These are phyloP conservation scores for Limonium bicolor DNA, from an alignment of 148 eudicot species.

Conservation along the genomic window DNA sequence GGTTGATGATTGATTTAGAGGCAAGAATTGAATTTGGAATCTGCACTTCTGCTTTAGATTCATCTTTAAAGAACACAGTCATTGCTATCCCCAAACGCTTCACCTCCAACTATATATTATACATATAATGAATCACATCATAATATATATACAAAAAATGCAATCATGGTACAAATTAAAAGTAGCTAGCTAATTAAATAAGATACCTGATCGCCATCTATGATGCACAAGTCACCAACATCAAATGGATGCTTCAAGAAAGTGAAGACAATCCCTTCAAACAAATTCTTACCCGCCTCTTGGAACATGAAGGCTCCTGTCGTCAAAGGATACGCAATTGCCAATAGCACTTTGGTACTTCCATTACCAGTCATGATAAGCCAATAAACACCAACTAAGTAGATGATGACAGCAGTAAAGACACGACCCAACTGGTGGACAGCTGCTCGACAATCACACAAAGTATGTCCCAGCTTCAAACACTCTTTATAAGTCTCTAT, in stretches of 20 bases:
- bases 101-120: constrained; percentile 19
- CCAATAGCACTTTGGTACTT: constrained; percentile 25
- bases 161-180: background rate
- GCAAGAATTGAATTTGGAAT: constrained; percentile 21
- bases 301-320: constrained; percentile 27
- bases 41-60: constrained; percentile 14
- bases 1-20: constrained; percentile 19
- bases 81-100: constrained; percentile 23
- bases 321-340: constrained; percentile 23
- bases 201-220: constrained; percentile 25
- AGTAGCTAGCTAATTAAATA: background rate
- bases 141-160: background rate
- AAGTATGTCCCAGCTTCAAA: constrained; percentile 26
- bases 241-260: constrained; percentile 35
- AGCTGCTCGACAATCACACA: constrained; percentile 29
- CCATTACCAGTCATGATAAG: constrained; percentile 21
- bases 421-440: constrained; percentile 25
- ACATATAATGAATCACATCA: background rate
- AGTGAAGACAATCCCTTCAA: constrained; percentile 27
- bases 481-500: constrained; percentile 26
- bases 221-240: constrained; percentile 27
- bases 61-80: constrained; percentile 15
- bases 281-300: constrained; percentile 24
- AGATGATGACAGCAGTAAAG: constrained; percentile 13
- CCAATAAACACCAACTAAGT: constrained; percentile 13